Evolutionary conservation across 1,284 basidiomycete species (phyloP), one percentile per base, ranked within the genome.

Genomic region (Ceraceosorus guamensis): DNA sequence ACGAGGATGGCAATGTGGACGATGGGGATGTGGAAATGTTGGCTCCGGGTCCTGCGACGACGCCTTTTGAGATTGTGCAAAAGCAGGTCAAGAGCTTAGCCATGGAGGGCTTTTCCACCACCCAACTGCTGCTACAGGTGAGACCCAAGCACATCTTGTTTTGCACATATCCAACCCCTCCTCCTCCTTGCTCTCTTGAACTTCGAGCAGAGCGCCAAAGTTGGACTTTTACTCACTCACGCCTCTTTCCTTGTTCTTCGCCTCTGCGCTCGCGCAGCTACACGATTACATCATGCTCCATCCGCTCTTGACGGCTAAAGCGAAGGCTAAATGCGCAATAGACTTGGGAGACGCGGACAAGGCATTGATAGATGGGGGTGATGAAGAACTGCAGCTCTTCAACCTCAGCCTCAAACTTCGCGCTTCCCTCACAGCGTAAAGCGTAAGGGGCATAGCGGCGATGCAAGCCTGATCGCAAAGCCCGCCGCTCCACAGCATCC

Each of bases 291-390:
- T 97, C 55, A 83, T 95, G 48, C 80, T 84, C 5, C 86, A 97
- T 74, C 87, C 88, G 0, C 84, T 85, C 0, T 78, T 98, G 57
- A 83, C 84, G 39, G 85, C 88, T 11, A 82, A 84, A 44, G 86
- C 89, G 63, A 98, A 98, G 77, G 83, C 89, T 1, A 80, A 80
- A 33, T 88, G 88, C 61, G 89, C 88, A 0, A 79, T 97, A 16
- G 84, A 85, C 6, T 87, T 98, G 61, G 93, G 91, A 3, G 90
- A 93, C 76, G 90, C 90, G 41, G 95, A 99, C 80, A 97, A 98
- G 77, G 89, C 89, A 0, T 79, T 99, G 46, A 90, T 88, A 62
- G 93, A 98, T 68, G 95, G 95, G 1, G 92, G 89, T n/a, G 93
- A 98, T 69, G 95, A 99, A 77, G 91, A 96, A 77, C 79, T 99